A percentile compares a stretch with the other conserved stretches of the same genome.
Evolutionary conservation across 495 filamentous ascomycete genomes (phyloP).

Genomic region (Penicillium paxilli): DNA sequence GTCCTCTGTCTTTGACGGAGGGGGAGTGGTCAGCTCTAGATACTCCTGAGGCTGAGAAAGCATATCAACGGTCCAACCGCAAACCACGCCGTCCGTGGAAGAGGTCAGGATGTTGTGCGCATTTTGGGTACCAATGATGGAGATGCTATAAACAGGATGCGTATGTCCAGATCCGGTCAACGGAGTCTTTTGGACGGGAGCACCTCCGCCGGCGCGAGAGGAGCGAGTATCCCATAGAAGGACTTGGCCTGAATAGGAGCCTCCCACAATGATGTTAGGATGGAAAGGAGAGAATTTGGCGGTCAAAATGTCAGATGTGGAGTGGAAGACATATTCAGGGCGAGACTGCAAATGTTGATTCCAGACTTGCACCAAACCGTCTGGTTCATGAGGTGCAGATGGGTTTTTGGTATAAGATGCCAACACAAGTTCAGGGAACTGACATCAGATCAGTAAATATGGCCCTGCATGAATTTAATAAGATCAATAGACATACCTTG

Average conservation of each 20-base stretch:
- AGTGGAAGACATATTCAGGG: conserved; percentile 95
- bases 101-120: conserved; percentile 96
- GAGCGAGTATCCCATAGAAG: conserved; percentile 95
- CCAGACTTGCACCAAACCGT: conserved; percentile 95
- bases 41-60: conserved; percentile 92
- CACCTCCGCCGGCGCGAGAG: conserved; percentile 63
- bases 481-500: conserved; percentile 55
- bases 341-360: conserved; percentile 91
- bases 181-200: conserved; percentile 93
- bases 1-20: conserved; percentile 88
- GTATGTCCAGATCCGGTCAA: conserved; percentile 90
- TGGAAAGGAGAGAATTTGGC: conserved; percentile 98
- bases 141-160: conserved; percentile 92
- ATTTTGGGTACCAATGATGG: conserved; percentile 96
- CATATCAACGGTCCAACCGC: conserved; percentile 97
- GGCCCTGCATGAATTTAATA: background rate
- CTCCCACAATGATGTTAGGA: conserved; percentile 91
- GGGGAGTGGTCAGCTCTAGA: conserved; percentile 81
- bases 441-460: conserved; percentile 15
- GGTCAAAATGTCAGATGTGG: conserved; percentile 90
- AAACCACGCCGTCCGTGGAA: conserved; percentile 95
- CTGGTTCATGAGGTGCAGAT: conserved; percentile 90
- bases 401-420: conserved; percentile 97
- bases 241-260: conserved; percentile 94
- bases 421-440: conserved; percentile 88